Evolutionary conservation across 495 filamentous ascomycete species (phyloP).

Genomic region (Hypoxylon intermedium): DNA sequence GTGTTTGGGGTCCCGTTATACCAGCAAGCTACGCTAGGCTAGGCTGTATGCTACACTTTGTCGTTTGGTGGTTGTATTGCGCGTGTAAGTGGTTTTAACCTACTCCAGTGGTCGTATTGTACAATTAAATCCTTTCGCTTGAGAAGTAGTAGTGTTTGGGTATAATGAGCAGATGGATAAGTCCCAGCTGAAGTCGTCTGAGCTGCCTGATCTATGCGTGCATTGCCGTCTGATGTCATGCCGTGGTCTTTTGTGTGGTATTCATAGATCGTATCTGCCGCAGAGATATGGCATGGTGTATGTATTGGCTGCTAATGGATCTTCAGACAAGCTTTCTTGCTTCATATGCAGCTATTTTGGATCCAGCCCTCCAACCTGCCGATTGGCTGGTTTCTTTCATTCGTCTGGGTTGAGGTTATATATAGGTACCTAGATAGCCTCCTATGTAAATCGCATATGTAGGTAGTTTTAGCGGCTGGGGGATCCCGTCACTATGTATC

Average conservation of each 20-base stretch:
- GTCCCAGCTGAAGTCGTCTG: not conserved
- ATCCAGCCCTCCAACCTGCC: too few relatives aligned
- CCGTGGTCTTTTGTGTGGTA: too few relatives aligned
- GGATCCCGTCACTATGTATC: too few relatives aligned
- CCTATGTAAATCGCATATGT: too few relatives aligned
- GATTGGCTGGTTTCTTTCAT: too few relatives aligned
- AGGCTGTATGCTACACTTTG: constrained; percentile 18
- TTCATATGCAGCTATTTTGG: too few relatives aligned
- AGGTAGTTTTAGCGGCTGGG: too few relatives aligned
- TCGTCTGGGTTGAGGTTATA: too few relatives aligned
- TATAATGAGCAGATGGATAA: not conserved
- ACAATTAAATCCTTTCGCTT: constrained; percentile 12
- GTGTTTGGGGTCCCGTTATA: constrained; percentile 24
- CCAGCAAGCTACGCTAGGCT: constrained; percentile 5
- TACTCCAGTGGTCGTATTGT: not conserved
- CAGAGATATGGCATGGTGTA: not conserved
- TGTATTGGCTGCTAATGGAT: too few relatives aligned
- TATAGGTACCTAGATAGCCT: too few relatives aligned
- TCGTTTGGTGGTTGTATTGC: constrained; percentile 7
- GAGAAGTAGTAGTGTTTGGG: not conserved
- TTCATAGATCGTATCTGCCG: not conserved
- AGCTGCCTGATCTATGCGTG: not conserved
- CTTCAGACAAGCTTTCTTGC: too few relatives aligned
- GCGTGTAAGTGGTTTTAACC: constrained; percentile 2
- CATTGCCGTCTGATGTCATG: not conserved